phyloP scores from a whole-genome alignment of 257 asterid species.

The Schizonepeta tenuifolia region DNA sequence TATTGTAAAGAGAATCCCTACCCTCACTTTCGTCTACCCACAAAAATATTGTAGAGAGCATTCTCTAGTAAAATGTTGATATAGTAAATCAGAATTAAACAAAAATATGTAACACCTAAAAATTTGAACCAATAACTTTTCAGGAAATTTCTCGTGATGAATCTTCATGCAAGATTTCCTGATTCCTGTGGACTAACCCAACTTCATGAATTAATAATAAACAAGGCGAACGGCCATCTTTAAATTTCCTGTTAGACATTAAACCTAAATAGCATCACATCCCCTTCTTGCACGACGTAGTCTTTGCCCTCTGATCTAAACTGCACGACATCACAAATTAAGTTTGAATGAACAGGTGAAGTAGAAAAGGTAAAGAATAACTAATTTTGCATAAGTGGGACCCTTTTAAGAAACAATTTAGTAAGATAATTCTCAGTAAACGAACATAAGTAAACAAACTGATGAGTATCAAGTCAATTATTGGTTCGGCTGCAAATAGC shows the following conservation, averaged over 20 bases:
- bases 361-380: no score
- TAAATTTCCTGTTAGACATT: conserved; percentile 57
- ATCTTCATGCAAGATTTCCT: conserved; percentile 5
- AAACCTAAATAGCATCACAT: conserved; percentile 90
- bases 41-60: not conserved
- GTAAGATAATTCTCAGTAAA: not conserved
- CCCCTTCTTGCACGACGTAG: conserved; percentile 92
- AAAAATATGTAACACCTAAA: not conserved
- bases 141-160: not conserved
- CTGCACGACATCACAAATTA: conserved; percentile 51
- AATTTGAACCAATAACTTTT: not conserved
- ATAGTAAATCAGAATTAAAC: not conserved
- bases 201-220: conserved; percentile 11
- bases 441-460: not conserved
- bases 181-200: not conserved
- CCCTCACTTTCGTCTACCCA: not conserved
- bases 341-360: conserved; percentile 12
- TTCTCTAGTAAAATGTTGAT: not conserved
- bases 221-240: conserved; percentile 17
- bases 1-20: no score
- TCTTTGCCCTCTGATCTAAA: conserved; percentile 96
- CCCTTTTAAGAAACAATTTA: not conserved
- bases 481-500: not conserved
- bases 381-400: no score
- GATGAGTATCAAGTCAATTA: not conserved